Evolutionary conservation across 2,329 filamentous ascomycete genomes (phyloP), one percentile per base, ranked within the genome.

Genomic region (Fulvia fulva): DNA sequence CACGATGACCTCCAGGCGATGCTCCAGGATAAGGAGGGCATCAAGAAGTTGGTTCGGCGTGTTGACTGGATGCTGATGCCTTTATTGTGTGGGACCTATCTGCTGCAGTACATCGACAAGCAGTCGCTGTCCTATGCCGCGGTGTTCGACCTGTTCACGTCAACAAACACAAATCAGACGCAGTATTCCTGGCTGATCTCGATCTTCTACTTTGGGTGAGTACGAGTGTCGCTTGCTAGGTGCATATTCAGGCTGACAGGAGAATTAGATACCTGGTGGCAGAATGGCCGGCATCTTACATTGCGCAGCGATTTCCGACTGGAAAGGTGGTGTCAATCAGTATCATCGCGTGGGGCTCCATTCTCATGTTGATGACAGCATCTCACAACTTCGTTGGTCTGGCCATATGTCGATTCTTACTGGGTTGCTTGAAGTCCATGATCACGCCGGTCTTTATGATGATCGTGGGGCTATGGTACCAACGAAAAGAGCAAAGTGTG

Each of bases 341-440:
- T 65, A 86, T 89, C 63, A 74, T 85, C 6, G 75, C 80, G 7
- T 90, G 87, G 87, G 86, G 85, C 3, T 67, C 76, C 0, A 76
- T 82, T 1, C 76, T 90, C 6, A 82, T 83, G 6, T 78, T 82
- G 59, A 86, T 87, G 59, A 81, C 86, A 1, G 83, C 81, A 1
- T 85, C 82, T 71, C 75, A 76, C 53, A 84, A 79, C 68, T 89
- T 89, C 63, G 72, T 76, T 0, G 79, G 83, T 1, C 76, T 90
- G 1, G 76, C 88, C 1, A 70, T 77, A 0, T 82, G 87, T 14
- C 81, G 87, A 21, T 87, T 83, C 0, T 73, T 90, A 7, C 80
- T 90, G 2, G 87, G 87, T 61, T 81, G 87, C 58, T 89, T 89
- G 65, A 87, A 90, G 70, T 83, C 86, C 0, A 82, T 83, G 34